phyloP scores from a whole-genome alignment of 108 stramenopile species.

The Skeletonema marinoi region DNA sequence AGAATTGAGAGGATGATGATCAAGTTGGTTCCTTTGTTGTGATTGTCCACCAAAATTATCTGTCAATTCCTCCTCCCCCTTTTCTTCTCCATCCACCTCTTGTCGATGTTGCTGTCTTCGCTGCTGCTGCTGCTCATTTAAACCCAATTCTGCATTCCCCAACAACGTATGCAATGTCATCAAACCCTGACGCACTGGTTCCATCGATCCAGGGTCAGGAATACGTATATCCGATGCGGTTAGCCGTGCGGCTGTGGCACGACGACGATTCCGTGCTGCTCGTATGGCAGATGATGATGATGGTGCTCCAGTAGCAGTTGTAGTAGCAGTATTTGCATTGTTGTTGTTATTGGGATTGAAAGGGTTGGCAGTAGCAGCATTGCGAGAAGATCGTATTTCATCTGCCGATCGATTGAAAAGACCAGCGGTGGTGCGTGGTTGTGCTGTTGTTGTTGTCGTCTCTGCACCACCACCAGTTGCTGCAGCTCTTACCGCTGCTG shows the following conservation, averaged over 20 bases:
- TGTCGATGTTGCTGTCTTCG: neutral
- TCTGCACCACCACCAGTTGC: neutral
- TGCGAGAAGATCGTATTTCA: neutral
- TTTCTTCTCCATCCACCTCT: conserved; percentile 18
- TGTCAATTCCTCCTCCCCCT: neutral
- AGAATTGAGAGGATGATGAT: conserved; percentile 44
- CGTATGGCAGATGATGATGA: neutral
- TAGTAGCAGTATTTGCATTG: neutral
- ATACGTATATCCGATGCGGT: conserved; percentile 64
- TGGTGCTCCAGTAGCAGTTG: too few relatives aligned
- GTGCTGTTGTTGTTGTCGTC: neutral
- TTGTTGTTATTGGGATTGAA: neutral
- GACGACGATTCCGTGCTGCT: conserved; percentile 25
- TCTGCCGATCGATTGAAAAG: neutral
- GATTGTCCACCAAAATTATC: neutral
- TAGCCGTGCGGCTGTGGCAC: conserved; percentile 57
- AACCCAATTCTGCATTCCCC: conserved; percentile 33
- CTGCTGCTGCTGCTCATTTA: neutral
- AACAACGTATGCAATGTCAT: conserved; percentile 92
- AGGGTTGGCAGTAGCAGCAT: neutral
- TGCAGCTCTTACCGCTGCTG: neutral
- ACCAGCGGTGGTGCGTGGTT: neutral
- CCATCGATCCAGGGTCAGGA: conserved; percentile 79
- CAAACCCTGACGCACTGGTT: conserved; percentile 93
- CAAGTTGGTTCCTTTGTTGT: neutral